Percentiles rank a stretch among this genome's conserved stretches.
Evolutionary conservation across 768 basidiomycete genomes (phyloP).

Genomic region (Tephrocybe sp.): DNA sequence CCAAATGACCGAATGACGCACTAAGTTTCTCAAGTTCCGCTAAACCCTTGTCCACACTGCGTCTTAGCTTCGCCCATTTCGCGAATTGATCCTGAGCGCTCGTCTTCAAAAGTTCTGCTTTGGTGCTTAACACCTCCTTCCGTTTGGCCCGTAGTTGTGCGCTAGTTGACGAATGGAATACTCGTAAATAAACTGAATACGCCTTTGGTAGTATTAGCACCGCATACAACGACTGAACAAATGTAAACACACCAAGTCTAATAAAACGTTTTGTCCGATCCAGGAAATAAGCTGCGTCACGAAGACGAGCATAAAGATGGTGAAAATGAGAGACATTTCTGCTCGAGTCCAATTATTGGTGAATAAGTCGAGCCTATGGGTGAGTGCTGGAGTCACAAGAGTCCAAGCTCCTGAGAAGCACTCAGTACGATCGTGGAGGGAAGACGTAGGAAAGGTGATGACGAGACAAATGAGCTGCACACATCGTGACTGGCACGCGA

Average conservation of each 20-base stretch:
- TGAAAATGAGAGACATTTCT: conserved; percentile 73
- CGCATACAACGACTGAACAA: neutral
- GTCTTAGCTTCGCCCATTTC: conserved; percentile 92
- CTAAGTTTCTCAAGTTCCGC: conserved; percentile 91
- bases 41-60: conserved; percentile 89
- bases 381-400: conserved; percentile 4
- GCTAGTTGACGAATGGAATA: conserved; percentile 57
- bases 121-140: conserved; percentile 71
- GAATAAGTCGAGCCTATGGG: conserved; percentile 11
- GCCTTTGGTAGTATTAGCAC: conserved; percentile 41
- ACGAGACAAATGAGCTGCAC: conserved; percentile 16
- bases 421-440: conserved; percentile 11
- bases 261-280: conserved; percentile 83
- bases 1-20: conserved; percentile 39
- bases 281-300: conserved; percentile 81
- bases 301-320: conserved; percentile 81
- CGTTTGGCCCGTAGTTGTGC: conserved; percentile 71
- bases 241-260: conserved; percentile 64
- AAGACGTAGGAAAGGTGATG: conserved; percentile 15
- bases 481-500: neutral
- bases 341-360: conserved; percentile 9
- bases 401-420: conserved; percentile 12
- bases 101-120: conserved; percentile 83
- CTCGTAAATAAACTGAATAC: conserved; percentile 65
- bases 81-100: conserved; percentile 97